Evolutionary conservation across 1,284 basidiomycete genomes (phyloP), one percentile per base, ranked within the genome.

Genomic region (Trichosporon faecale): DNA sequence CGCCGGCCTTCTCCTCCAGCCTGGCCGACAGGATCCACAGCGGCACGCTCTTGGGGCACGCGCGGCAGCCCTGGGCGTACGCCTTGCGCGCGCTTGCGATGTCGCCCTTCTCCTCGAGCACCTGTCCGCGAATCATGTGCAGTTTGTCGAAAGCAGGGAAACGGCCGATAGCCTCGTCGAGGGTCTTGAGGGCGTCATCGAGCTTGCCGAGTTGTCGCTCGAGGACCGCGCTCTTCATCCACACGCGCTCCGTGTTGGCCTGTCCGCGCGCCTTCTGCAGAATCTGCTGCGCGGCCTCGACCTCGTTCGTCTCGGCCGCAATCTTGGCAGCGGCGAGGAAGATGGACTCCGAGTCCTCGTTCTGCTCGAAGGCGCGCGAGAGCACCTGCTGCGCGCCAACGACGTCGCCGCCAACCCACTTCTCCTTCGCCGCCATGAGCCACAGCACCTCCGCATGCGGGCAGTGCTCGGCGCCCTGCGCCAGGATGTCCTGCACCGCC

Each of bases 221-320:
- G 75, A 99, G 94, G 0, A 94, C 91, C 0, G 92, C 95, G 5
- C 92, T 94, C 83, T 99, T 99, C 92, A 98, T 93, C 96, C 96
- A 99, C 68, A 95, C 95, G 80, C 94, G 85, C 76, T 95, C 91
- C 0, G 95, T 96, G 77, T 93, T 91, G 0, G 95, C 95, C 27
- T 96, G 92, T 14, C 88, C 90, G 68, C 95, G 86, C 7, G 96
- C 96, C 73, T 95, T 90, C 67, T 91, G 88, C 70, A 98, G 87
- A 68, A 99, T 85, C 82, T 94, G 90, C 69, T 90, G 86, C 0
- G 96, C 96, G 12, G 93, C 94, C 18, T 86, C 89, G 70, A 92
- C 86, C 79, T 98, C 92, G 1, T 92, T 92, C 72, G 95, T 96
- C 85, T 97, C 94, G 0, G 94, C 91, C 77, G 98, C 96, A 8